A percentile compares a stretch with the other conserved stretches of the same genome.
Evolutionary conservation across 805 yeast species (phyloP).

Genomic region (Monosporozyma siamensis): DNA sequence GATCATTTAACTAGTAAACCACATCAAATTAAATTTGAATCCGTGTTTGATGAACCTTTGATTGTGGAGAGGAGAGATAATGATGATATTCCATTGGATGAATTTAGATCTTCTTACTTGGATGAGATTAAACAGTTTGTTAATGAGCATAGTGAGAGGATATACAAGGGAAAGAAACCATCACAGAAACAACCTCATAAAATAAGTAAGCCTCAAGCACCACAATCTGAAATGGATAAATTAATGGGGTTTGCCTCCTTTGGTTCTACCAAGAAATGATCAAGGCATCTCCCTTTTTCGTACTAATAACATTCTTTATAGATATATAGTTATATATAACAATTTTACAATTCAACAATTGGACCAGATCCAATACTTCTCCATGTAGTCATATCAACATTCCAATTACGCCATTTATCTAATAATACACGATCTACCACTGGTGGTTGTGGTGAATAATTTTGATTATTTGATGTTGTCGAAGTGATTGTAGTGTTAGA

Average conservation of each 20-base stretch:
- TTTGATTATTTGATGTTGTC: background rate
- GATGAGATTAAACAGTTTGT: slow-evolving; percentile 29
- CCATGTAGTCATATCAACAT: slow-evolving; percentile 81
- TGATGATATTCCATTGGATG: slow-evolving; percentile 38
- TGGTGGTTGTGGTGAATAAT: slow-evolving; percentile 7
- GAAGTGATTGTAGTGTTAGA: background rate
- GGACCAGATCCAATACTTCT: slow-evolving; percentile 61
- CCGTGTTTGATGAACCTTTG: slow-evolving; percentile 26
- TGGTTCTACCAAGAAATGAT: slow-evolving; percentile 37
- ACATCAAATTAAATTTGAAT: slow-evolving; percentile 42
- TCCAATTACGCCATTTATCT: slow-evolving; percentile 75
- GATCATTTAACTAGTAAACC: slow-evolving; percentile 77
- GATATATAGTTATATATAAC: background rate
- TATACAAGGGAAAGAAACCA: slow-evolving; percentile 18
- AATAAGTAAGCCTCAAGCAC: background rate
- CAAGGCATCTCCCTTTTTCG: background rate
- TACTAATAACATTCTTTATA: slow-evolving; percentile 1
- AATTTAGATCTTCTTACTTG: slow-evolving; percentile 36
- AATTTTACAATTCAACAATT: slow-evolving; percentile 35
- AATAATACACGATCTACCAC: slow-evolving; percentile 44
- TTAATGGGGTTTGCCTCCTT: slow-evolving; percentile 58
- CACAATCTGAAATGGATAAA: slow-evolving; percentile 22
- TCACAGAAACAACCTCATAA: background rate
- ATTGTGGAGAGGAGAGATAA: slow-evolving; percentile 27
- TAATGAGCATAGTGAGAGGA: slow-evolving; percentile 24